Conservation (phyloP, 257 asterid species). For the Eucommia ulmoides region DNA sequence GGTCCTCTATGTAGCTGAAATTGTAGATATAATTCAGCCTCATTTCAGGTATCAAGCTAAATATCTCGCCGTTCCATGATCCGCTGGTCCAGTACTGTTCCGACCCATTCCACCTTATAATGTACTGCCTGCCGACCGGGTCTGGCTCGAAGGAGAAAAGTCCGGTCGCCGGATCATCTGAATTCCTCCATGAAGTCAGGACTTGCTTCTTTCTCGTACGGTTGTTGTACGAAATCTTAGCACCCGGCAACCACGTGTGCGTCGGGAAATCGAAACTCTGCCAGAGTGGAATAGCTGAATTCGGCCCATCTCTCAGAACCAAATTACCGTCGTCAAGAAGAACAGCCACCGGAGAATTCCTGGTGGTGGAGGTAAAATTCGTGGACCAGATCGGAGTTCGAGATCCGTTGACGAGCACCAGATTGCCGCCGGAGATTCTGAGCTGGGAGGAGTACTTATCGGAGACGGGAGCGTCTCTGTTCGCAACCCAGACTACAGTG, state of each 20-base stretch:
- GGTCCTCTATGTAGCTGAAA: neutral
- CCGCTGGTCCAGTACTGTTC: slow-evolving; percentile 8
- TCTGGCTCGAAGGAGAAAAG: slow-evolving; percentile 11
- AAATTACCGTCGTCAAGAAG: neutral
- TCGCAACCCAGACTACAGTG: slow-evolving; percentile 75
- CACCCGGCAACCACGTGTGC: neutral
- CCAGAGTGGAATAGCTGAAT: neutral
- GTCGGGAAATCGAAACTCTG: neutral
- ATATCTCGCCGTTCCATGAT: slow-evolving; percentile 8
- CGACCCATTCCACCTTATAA: slow-evolving; percentile 13
- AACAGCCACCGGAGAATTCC: neutral
- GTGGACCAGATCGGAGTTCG: neutral
- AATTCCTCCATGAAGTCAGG: slow-evolving; percentile 14
- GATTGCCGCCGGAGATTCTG: slow-evolving; percentile 32
- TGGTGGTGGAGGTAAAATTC: neutral
- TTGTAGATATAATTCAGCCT: neutral
- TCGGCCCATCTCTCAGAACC: neutral
- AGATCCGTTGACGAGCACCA: slow-evolving; percentile 35
- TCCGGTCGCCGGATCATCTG: slow-evolving; percentile 12
- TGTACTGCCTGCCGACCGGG: neutral
- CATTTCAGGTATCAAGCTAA: slow-evolving; percentile 27
- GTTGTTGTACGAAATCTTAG: neutral
- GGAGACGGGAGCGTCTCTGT: slow-evolving; percentile 52
- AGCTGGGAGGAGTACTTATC: slow-evolving; percentile 36
- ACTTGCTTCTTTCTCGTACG: neutral